Percentiles rank a stretch among this genome's conserved stretches.
These are phyloP conservation scores for Guadua angustifolia DNA, from an alignment of 176 grass and related monocot species.

Conservation along the genomic window DNA sequence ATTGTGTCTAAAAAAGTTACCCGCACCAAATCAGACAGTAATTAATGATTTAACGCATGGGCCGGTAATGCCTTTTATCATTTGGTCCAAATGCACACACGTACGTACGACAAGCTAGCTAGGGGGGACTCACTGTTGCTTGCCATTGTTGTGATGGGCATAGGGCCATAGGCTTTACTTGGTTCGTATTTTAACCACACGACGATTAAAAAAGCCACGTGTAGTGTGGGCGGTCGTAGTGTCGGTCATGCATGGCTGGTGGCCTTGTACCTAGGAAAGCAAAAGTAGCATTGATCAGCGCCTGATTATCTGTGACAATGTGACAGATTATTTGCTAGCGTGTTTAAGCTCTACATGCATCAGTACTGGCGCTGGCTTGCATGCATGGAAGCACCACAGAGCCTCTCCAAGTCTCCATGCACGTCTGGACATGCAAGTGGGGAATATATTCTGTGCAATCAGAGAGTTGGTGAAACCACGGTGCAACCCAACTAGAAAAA, in stretches of 20 bases:
- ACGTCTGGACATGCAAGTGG: no score
- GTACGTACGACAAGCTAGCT: not conserved
- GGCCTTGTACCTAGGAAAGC: no score
- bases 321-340: not conserved
- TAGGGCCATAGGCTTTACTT: not conserved
- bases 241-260: no score
- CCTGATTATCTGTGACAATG: not conserved
- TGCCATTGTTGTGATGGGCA: not conserved
- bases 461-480: no score
- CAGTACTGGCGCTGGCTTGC: not conserved
- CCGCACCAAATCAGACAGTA: no score
- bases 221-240: not conserved
- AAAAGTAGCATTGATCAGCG: not conserved
- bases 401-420: no score
- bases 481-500: no score
- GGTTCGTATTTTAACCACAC: slow-evolving; percentile 26
- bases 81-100: slow-evolving; percentile 6
- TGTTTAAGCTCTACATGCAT: not conserved
- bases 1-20: no score
- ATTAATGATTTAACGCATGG: no score
- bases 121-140: not conserved
- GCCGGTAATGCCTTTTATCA: not conserved
- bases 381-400: no score
- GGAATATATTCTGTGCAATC: no score
- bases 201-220: not conserved